Conservation (phyloP, 441 rosid species). For the Codiaeum variegatum region DNA sequence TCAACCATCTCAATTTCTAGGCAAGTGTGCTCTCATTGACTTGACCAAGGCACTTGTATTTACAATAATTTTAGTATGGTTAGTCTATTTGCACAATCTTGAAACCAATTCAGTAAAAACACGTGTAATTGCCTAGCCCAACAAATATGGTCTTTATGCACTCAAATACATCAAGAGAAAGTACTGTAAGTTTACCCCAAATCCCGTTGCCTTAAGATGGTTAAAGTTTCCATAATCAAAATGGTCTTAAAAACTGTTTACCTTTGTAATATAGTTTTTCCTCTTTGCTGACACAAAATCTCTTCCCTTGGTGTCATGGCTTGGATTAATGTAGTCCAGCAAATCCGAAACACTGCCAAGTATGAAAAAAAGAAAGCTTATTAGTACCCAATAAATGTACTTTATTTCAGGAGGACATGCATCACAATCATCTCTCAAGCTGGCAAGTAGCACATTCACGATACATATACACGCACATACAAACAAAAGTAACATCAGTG, state of each 20-base stretch:
- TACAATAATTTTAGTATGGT: not conserved
- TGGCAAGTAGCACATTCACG: not conserved
- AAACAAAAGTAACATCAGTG: not conserved
- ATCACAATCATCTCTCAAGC: slow-evolving; percentile 4
- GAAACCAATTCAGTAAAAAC: not conserved
- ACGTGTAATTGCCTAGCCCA: not conserved
- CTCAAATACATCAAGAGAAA: not conserved
- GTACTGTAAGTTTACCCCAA: not conserved
- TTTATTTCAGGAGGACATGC: slow-evolving; percentile 5
- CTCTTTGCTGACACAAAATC: slow-evolving; percentile 35
- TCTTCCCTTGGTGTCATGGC: slow-evolving; percentile 42
- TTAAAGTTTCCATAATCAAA: not conserved
- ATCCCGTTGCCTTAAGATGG: not conserved
- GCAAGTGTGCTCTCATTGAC: not conserved
- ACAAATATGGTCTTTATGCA: not conserved
- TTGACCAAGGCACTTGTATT: not conserved
- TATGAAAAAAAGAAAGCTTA: slow-evolving; percentile 22
- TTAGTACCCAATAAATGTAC: slow-evolving; percentile 25
- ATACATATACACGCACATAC: not conserved
- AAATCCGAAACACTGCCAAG: slow-evolving; percentile 67
- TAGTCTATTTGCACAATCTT: not conserved
- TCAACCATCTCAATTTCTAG: not conserved
- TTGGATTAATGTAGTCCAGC: slow-evolving; percentile 57
- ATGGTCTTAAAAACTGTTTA: slow-evolving; percentile 15
- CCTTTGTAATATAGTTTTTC: slow-evolving; percentile 56